phyloP scores from a whole-genome alignment of 1,139 yeast genomes.

The Yamadazyma conglobata region DNA sequence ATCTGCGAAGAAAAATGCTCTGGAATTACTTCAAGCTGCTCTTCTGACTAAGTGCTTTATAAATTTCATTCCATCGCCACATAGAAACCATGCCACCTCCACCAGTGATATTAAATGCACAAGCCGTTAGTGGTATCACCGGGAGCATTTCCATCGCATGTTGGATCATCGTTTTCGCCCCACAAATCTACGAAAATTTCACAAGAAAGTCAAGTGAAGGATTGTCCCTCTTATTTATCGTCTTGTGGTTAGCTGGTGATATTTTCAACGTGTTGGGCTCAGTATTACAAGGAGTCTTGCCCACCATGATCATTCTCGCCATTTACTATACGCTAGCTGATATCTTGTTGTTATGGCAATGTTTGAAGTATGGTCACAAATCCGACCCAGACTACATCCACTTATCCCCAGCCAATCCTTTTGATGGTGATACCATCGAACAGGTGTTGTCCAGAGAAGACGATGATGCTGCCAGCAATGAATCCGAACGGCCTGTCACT shows the following conservation, averaged over 20 bases:
- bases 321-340: slow-evolving; percentile 91
- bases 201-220: slow-evolving; percentile 84
- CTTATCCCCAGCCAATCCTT: slow-evolving; percentile 86
- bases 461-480: too few relatives aligned
- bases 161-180: slow-evolving; percentile 97
- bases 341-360: slow-evolving; percentile 74
- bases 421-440: slow-evolving; percentile 63
- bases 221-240: slow-evolving; percentile 72
- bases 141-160: slow-evolving; percentile 94
- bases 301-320: slow-evolving; percentile 90
- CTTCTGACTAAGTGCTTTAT: too few relatives aligned
- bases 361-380: slow-evolving; percentile 58
- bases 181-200: slow-evolving; percentile 91
- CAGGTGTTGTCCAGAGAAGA: slow-evolving; percentile 48
- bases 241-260: slow-evolving; percentile 88
- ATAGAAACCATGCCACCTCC: slow-evolving; percentile 65
- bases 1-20: too few relatives aligned
- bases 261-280: slow-evolving; percentile 90
- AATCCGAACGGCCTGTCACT: slow-evolving; percentile 13
- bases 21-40: too few relatives aligned
- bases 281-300: slow-evolving; percentile 78
- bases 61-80: too few relatives aligned
- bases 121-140: slow-evolving; percentile 79
- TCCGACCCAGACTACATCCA: slow-evolving; percentile 71
- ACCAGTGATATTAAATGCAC: slow-evolving; percentile 67